Conservation (phyloP, 768 basidiomycete species). For the Lepiota brunneoincarnata region DNA sequence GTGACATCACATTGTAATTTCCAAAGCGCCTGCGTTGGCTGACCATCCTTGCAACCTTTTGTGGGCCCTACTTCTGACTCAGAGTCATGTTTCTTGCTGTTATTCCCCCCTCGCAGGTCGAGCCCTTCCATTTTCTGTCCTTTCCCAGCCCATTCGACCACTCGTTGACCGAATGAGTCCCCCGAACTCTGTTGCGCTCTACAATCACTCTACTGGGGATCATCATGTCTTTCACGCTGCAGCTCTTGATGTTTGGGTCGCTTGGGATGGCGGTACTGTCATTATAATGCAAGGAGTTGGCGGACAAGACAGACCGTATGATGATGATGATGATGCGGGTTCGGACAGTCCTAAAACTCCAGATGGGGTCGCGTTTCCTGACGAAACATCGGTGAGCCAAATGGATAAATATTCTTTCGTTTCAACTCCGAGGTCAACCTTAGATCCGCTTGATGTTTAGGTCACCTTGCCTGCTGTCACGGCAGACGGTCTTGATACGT, state of each 20-base stretch:
- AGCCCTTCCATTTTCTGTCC: too few relatives aligned
- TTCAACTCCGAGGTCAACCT: background rate
- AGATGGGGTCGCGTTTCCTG: background rate
- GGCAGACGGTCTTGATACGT: background rate
- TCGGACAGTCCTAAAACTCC: background rate
- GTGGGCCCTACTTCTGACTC: background rate
- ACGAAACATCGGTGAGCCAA: constrained; percentile 6
- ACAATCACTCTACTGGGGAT: background rate
- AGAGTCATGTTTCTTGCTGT: background rate
- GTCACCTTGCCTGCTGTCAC: constrained; percentile 1
- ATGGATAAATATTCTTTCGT: background rate
- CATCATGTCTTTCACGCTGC: background rate
- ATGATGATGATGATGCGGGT: background rate
- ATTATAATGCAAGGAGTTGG: constrained; percentile 6
- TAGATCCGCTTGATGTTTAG: background rate
- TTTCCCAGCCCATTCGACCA: too few relatives aligned
- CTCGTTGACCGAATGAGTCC: background rate
- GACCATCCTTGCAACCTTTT: background rate
- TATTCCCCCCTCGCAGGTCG: constrained; percentile 1
- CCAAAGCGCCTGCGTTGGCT: background rate
- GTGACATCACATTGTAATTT: too few relatives aligned
- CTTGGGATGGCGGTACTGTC: constrained; percentile 2
- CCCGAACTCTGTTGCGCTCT: background rate
- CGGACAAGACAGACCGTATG: background rate
- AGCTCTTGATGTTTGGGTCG: constrained; percentile 12